A percentile compares a stretch with the other conserved stretches of the same genome.
phyloP scores from a whole-genome alignment of 805 yeast genomes.

The Cyberlindnera lachancei region DNA sequence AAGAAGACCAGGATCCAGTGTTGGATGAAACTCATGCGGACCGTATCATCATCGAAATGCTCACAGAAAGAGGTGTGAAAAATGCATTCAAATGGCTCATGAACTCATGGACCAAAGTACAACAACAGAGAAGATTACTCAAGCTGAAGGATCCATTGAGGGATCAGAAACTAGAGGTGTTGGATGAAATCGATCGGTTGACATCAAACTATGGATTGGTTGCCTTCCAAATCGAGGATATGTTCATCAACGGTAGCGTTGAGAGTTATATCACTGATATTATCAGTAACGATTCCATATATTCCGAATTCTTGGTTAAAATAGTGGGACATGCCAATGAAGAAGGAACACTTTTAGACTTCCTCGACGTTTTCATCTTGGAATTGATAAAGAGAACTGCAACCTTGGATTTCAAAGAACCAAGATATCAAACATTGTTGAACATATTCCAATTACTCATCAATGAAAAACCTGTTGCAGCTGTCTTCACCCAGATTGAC shows the following conservation, averaged over 20 bases:
- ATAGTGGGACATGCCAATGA: slow-evolving; percentile 52
- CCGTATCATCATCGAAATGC: slow-evolving; percentile 43
- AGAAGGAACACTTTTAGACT: slow-evolving; percentile 57
- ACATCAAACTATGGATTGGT: slow-evolving; percentile 60
- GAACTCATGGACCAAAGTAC: slow-evolving; percentile 36
- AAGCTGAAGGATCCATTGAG: slow-evolving; percentile 33
- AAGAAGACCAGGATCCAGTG: slow-evolving; percentile 13
- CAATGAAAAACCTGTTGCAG: slow-evolving; percentile 53
- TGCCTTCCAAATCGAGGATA: slow-evolving; percentile 60
- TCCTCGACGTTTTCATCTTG: slow-evolving; percentile 43
- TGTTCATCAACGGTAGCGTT: slow-evolving; percentile 25
- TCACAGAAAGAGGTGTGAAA: slow-evolving; percentile 45
- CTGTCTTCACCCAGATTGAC: slow-evolving; percentile 47
- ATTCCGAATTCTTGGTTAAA: slow-evolving; percentile 45
- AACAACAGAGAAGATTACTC: slow-evolving; percentile 34
- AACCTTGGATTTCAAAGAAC: slow-evolving; percentile 38
- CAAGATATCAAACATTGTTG: slow-evolving; percentile 45
- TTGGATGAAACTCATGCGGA: slow-evolving; percentile 30
- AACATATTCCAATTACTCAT: slow-evolving; percentile 52
- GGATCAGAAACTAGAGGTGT: slow-evolving; percentile 30
- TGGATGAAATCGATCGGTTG: slow-evolving; percentile 42
- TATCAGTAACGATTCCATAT: slow-evolving; percentile 22
- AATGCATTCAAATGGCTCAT: slow-evolving; percentile 42
- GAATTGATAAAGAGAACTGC: slow-evolving; percentile 29
- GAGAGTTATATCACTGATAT: slow-evolving; percentile 24